Evolutionary conservation across 1,284 basidiomycete species (phyloP).

Genomic region (Sanguinoderma infundibulare): DNA sequence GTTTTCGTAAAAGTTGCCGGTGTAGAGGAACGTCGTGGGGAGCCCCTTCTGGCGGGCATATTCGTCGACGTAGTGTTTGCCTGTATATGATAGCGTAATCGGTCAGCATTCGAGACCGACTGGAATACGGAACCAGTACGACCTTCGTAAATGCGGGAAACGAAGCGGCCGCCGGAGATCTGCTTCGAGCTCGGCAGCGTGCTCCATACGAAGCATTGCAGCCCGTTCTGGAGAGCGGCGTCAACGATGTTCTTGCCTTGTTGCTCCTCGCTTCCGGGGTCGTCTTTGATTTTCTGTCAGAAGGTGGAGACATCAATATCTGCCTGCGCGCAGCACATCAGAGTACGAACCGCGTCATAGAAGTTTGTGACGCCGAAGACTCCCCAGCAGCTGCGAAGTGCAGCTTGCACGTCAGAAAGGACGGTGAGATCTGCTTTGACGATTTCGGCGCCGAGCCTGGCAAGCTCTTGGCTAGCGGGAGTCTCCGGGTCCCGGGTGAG

Average conservation of each 20-base stretch:
- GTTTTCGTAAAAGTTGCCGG: conserved; percentile 33
- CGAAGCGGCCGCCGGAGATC: conserved; percentile 27
- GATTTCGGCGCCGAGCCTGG: conserved; percentile 24
- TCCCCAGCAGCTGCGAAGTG: conserved; percentile 29
- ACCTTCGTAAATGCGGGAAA: conserved; percentile 33
- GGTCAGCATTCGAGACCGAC: not conserved
- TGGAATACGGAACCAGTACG: not conserved
- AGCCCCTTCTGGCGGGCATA: conserved; percentile 25
- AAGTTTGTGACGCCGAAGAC: conserved; percentile 33
- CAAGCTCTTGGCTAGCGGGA: conserved; percentile 17
- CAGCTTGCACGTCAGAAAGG: conserved; percentile 17
- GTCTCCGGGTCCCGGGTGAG: conserved; percentile 26
- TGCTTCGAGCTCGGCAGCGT: conserved; percentile 29
- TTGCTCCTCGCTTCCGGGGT: conserved; percentile 30
- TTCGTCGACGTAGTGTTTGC: conserved; percentile 30
- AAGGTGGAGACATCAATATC: no score
- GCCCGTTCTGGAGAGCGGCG: conserved; percentile 22
- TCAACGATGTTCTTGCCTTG: conserved; percentile 32
- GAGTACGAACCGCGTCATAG: conserved; percentile 29
- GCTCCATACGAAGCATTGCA: conserved; percentile 30
- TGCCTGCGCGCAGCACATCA: no score
- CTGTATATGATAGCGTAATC: conserved; percentile 1
- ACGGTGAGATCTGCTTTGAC: conserved; percentile 27
- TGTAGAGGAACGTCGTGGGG: conserved; percentile 25
- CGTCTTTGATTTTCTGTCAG: conserved; percentile 31